Evolutionary conservation across 2,329 filamentous ascomycete genomes (phyloP), one percentile per base, ranked within the genome.

Genomic region (Neoscytalidium dimidiatum): DNA sequence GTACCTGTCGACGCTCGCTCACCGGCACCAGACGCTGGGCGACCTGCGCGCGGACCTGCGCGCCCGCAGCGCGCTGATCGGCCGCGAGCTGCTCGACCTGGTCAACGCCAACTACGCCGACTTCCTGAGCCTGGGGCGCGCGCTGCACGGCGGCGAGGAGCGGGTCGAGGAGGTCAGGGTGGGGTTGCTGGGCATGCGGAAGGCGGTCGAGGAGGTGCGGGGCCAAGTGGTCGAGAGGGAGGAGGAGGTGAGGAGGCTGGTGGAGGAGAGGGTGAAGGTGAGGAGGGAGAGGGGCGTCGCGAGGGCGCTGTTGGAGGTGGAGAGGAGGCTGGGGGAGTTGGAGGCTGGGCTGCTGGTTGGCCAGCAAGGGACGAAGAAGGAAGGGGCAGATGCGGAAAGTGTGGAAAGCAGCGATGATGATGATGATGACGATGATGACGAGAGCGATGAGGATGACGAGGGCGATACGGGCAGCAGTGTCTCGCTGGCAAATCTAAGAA

Each of bases 51-150:
- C 89, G 4, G 96, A 99, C 73, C 84, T 99, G 17, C 89, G 94
- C 49, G 87, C 93, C 66, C 86, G 96, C 61, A 92, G 89, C 70
- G 87, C 91, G 70, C 85, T 90, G 21, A 89, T 99, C 67, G 91
- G 89, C 72, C 87, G 90, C 68, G 95, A 99, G 80, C 84, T 99
- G 2, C 84, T 99, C 19, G 94, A 97, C 79, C 86, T 99, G 7
- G 95, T 99, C 69, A 99, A 99, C 74, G 86, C 90, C 60, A 96
- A 99, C 78, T 98, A 99, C 76, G 90, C 92, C 53, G 91, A 94
- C 65, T 99, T 99, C 71, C 79, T 99, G 4, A 89, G 89, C 0
- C 80, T 99, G 0, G 96, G 95, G 0, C 88, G 86, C 52, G 91
- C 92, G 71, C 80, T 99, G 48, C 87, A 88, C 62, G 94, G 94